Evolutionary conservation across 2,329 filamentous ascomycete genomes (phyloP).

Genomic region (Scytalidium sp.): DNA sequence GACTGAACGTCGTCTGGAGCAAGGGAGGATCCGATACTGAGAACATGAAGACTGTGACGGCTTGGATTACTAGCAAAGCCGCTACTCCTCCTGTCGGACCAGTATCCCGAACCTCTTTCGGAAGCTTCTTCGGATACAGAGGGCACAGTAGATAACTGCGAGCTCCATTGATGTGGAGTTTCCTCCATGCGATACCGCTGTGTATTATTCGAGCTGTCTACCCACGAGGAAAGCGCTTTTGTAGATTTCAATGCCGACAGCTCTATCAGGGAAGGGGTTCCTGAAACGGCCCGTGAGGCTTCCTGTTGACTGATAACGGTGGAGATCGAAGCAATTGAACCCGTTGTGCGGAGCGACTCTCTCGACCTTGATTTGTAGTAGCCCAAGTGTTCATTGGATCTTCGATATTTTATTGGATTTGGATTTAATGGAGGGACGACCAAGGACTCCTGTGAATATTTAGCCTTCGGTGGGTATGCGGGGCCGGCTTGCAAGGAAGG

Average conservation of each 20-base stretch:
- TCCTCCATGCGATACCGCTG: constrained; percentile 40
- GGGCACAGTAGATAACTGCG: constrained; percentile 60
- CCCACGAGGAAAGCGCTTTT: constrained; percentile 29
- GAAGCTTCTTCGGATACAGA: constrained; percentile 58
- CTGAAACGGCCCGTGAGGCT: constrained; percentile 22
- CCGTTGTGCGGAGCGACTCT: constrained; percentile 47
- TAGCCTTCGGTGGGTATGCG: constrained; percentile 20
- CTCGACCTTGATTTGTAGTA: constrained; percentile 49
- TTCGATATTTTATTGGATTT: constrained; percentile 33
- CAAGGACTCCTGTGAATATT: constrained; percentile 61
- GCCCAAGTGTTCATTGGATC: constrained; percentile 46
- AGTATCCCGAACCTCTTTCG: constrained; percentile 42
- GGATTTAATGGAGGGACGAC: constrained; percentile 53
- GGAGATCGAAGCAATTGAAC: constrained; percentile 54
- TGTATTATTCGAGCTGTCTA: constrained; percentile 22
- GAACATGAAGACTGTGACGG: constrained; percentile 52
- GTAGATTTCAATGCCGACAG: constrained; percentile 15
- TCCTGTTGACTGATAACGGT: constrained; percentile 41
- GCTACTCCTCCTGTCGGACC: constrained; percentile 44
- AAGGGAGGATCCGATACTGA: constrained; percentile 53
- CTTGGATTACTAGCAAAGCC: constrained; percentile 43
- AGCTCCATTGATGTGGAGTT: constrained; percentile 58
- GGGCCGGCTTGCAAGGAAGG: constrained; percentile 33
- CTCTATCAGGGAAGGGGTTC: constrained; percentile 23
- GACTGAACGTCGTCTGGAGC: constrained; percentile 17